These are phyloP conservation scores for Tephrocybe sp. DNA, from an alignment of 768 basidiomycete species.

Conservation along the genomic window DNA sequence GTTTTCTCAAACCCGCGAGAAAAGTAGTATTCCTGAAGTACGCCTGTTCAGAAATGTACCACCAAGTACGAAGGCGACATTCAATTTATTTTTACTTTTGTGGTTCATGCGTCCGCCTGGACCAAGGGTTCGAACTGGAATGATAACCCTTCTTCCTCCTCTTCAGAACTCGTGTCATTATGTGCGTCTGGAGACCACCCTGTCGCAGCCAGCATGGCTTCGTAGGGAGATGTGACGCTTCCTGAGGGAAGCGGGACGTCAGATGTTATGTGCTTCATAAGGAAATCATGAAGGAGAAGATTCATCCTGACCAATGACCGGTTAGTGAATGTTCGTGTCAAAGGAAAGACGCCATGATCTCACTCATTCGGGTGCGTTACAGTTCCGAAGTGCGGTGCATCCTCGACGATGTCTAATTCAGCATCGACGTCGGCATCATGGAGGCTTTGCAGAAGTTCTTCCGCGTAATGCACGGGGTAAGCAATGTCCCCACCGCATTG, in stretches of 20 bases:
- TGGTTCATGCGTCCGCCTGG: too few species aligned
- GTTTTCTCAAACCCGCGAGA: slow-evolving; percentile 23
- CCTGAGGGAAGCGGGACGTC: slow-evolving; percentile 22
- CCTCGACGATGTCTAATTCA: slow-evolving; percentile 22
- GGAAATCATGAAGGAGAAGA: slow-evolving; percentile 27
- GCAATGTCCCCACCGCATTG: slow-evolving; percentile 36
- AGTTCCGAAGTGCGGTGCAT: slow-evolving; percentile 37
- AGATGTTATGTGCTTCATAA: slow-evolving; percentile 22
- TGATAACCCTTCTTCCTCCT: slow-evolving; percentile 18
- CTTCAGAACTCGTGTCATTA: slow-evolving; percentile 21
- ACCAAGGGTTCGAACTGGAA: not conserved
- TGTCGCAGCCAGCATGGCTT: slow-evolving; percentile 21
- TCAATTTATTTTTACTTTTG: too few species aligned
- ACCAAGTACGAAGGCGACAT: too few species aligned
- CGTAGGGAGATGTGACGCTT: slow-evolving; percentile 29
- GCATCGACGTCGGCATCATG: slow-evolving; percentile 27
- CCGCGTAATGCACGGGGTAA: slow-evolving; percentile 27
- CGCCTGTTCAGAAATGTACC: too few species aligned
- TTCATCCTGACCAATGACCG: slow-evolving; percentile 24
- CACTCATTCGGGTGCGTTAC: slow-evolving; percentile 33
- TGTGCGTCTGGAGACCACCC: slow-evolving; percentile 21
- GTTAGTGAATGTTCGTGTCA: not conserved
- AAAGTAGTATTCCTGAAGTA: too few species aligned
- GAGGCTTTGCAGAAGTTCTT: slow-evolving; percentile 26
- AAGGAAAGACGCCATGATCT: slow-evolving; percentile 7